Conservation (phyloP, 139 green algal genomes). For the Pycnococcus provasolii region DNA sequence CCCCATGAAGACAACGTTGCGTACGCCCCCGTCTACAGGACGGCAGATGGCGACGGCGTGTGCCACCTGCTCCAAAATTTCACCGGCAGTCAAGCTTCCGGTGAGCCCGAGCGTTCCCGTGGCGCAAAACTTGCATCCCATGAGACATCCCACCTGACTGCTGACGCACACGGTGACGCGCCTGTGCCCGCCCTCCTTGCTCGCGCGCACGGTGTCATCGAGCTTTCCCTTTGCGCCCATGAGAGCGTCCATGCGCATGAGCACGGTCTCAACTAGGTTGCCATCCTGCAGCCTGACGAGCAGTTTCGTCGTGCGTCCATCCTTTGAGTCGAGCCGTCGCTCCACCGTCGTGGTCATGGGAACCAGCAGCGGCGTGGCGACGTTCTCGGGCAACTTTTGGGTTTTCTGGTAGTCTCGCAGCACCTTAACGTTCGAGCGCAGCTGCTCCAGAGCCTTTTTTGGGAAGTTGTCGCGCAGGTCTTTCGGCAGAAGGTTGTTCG, state of each 20-base stretch:
- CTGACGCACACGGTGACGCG: conserved; percentile 57
- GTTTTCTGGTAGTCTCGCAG: no score
- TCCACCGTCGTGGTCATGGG: conserved; percentile 33
- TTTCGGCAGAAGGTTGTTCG: no score
- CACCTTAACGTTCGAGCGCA: no score
- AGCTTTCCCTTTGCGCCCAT: no score
- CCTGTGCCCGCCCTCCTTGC: conserved; percentile 22
- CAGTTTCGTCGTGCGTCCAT: conserved; percentile 71
- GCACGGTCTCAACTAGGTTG: conserved; percentile 65
- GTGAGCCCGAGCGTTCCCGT: conserved; percentile 88
- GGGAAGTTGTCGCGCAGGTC: no score
- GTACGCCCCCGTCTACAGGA: conserved; percentile 34
- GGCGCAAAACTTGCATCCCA: conserved; percentile 96
- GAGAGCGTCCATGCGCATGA: conserved; percentile 34
- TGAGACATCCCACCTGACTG: conserved; percentile 73
- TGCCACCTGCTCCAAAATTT: conserved; percentile 94
- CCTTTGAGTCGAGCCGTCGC: conserved; percentile 36
- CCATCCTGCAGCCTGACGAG: conserved; percentile 83
- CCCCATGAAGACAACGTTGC: conserved; percentile 96
- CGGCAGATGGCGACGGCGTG: conserved; percentile 45
- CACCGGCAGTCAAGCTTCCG: conserved; percentile 72
- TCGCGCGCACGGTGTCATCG: not conserved
- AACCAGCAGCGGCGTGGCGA: conserved; percentile 31
- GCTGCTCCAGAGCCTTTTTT: no score
- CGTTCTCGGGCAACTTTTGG: no score